phyloP scores from a whole-genome alignment of 2,329 filamentous ascomycete genomes.

The Bipolaris sorokiniana region DNA sequence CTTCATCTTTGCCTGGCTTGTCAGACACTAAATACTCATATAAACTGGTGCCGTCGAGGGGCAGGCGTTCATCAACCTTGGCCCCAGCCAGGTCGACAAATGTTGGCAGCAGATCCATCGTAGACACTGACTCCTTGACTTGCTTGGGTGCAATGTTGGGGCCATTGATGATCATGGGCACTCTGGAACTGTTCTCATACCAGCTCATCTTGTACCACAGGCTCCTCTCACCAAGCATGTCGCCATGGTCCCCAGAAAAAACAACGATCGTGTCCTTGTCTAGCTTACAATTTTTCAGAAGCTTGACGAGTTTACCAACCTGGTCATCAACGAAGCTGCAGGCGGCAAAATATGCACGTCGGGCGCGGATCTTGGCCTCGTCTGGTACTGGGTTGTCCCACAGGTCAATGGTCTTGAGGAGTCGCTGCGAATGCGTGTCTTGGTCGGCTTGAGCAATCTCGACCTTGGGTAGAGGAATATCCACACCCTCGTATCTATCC shows the following conservation, averaged over 20 bases:
- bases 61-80: constrained; percentile 71
- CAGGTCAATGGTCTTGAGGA: constrained; percentile 85
- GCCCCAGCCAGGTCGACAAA: constrained; percentile 82
- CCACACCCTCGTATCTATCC: constrained; percentile 87
- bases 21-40: constrained; percentile 46
- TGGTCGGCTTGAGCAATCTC: constrained; percentile 79
- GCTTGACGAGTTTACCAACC: constrained; percentile 79
- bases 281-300: constrained; percentile 78
- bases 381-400: constrained; percentile 83
- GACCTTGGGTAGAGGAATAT: constrained; percentile 82
- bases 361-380: constrained; percentile 83
- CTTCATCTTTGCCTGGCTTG: constrained; percentile 75
- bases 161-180: constrained; percentile 84
- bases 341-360: constrained; percentile 88
- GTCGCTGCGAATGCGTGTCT: constrained; percentile 84
- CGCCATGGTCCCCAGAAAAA: constrained; percentile 92
- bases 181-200: constrained; percentile 88
- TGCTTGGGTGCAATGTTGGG: constrained; percentile 77
- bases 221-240: constrained; percentile 92
- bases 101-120: constrained; percentile 87
- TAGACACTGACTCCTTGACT: constrained; percentile 84
- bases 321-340: constrained; percentile 95
- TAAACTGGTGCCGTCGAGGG: constrained; percentile 83
- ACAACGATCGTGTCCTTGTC: constrained; percentile 88
- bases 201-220: constrained; percentile 99